Evolutionary conservation across 1,284 basidiomycete species (phyloP).

Genomic region (Kalmanozyma brasiliensis): DNA sequence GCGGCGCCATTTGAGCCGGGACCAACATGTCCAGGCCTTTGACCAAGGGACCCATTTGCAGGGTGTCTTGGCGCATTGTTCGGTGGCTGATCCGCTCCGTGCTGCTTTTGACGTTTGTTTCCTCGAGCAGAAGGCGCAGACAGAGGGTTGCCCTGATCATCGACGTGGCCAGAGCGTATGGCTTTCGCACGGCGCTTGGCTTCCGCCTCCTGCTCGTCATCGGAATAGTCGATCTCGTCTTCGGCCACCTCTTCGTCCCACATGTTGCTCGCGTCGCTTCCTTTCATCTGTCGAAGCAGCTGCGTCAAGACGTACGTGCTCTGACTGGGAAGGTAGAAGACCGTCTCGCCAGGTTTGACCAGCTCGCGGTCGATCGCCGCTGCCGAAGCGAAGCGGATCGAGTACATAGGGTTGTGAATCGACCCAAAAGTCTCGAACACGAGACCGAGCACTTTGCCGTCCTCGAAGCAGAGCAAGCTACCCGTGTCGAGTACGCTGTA

Average conservation of each 20-base stretch:
- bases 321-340: constrained; percentile 80
- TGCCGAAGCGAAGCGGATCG: constrained; percentile 72
- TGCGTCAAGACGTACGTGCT: constrained; percentile 82
- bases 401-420: constrained; percentile 83
- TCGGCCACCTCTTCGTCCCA: constrained; percentile 88
- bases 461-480: constrained; percentile 84
- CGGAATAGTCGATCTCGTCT: constrained; percentile 86
- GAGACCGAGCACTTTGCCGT: constrained; percentile 82
- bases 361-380: constrained; percentile 60
- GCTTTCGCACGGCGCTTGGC: constrained; percentile 71
- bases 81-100: constrained; percentile 8
- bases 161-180: constrained; percentile 25
- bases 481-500: constrained; percentile 83
- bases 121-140: constrained; percentile 4
- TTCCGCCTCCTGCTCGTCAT: constrained; percentile 84
- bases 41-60: constrained; percentile 3
- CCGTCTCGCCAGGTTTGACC: constrained; percentile 57
- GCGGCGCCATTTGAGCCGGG: constrained; percentile 4
- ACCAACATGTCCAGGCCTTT: constrained; percentile 2
- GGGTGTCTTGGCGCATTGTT: constrained; percentile 11
- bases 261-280: constrained; percentile 90
- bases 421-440: constrained; percentile 92
- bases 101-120: constrained; percentile 44
- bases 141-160: constrained; percentile 38
- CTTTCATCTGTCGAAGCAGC: constrained; percentile 75